phyloP scores from a whole-genome alignment of 495 filamentous ascomycete species.

The Tuber magnatum region DNA sequence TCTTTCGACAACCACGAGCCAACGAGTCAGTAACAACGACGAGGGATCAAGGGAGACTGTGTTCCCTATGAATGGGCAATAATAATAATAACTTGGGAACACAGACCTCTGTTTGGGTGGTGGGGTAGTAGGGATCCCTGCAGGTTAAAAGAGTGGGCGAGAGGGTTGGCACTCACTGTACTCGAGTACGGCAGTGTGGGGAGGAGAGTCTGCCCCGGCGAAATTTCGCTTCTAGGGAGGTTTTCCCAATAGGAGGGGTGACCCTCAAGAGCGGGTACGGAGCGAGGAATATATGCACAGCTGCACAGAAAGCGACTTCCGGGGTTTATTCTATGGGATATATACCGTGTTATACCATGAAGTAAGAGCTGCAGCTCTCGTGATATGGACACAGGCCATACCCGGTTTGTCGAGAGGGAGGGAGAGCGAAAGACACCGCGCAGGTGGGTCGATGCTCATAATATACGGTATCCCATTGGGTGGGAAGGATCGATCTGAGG shows the following conservation, averaged over 20 bases:
- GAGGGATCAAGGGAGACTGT: not conserved
- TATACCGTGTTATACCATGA: not conserved
- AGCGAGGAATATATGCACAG: not conserved
- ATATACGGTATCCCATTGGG: not conserved
- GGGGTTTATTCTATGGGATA: not conserved
- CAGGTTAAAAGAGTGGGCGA: not conserved
- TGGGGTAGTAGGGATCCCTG: not conserved
- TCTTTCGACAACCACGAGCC: not conserved
- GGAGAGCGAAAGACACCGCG: not conserved
- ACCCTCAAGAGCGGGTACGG: not conserved
- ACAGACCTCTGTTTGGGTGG: not conserved
- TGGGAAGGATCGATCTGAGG: not conserved
- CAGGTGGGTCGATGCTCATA: not conserved
- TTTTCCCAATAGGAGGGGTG: not conserved
- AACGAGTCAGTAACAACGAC: not conserved
- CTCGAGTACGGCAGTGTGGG: not conserved
- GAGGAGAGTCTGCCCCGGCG: not conserved
- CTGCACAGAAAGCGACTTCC: not conserved
- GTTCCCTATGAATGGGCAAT: not conserved
- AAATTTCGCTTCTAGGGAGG: not conserved
- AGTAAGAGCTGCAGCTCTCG: not conserved
- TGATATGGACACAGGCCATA: not conserved
- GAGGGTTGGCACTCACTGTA: not conserved
- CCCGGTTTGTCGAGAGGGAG: not conserved
- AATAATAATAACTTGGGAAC: not conserved